phyloP scores from a whole-genome alignment of 208 protist species.

The Trypanosoma rangeli region DNA sequence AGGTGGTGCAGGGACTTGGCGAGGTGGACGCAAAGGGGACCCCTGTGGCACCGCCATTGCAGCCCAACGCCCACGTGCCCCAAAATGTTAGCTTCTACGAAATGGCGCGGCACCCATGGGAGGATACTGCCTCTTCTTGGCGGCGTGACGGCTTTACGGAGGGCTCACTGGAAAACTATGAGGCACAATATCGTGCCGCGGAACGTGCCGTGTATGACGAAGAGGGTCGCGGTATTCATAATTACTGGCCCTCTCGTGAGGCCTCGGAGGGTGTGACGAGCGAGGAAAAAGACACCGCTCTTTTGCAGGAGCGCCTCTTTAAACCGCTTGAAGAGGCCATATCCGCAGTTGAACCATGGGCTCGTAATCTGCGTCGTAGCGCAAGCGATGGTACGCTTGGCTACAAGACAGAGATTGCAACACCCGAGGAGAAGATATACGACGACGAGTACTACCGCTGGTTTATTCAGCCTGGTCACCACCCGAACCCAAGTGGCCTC shows the following conservation, averaged over 20 bases:
- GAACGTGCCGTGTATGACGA: conserved; percentile 82
- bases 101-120: conserved; percentile 91
- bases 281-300: conserved; percentile 40
- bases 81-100: conserved; percentile 91
- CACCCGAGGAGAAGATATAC: conserved; percentile 91
- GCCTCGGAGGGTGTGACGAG: conserved; percentile 48
- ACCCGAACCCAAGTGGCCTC: conserved; percentile 88
- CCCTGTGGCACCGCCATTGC: conserved; percentile 46
- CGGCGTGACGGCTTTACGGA: conserved; percentile 86
- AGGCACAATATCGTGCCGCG: conserved; percentile 83
- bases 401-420: conserved; percentile 80
- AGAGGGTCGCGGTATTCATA: conserved; percentile 49
- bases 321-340: conserved; percentile 54
- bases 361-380: conserved; percentile 63
- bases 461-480: conserved; percentile 88
- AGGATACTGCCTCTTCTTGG: conserved; percentile 80
- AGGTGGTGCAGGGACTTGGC: conserved; percentile 69
- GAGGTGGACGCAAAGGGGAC: conserved; percentile 60
- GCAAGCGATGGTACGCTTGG: conserved; percentile 62
- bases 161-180: conserved; percentile 84
- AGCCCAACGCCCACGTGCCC: conserved; percentile 72
- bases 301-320: conserved; percentile 81
- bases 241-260: conserved; percentile 83
- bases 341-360: conserved; percentile 77
- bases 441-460: conserved; percentile 93